Evolutionary conservation across 768 basidiomycete species (phyloP), one percentile per base, ranked within the genome.

Genomic region (Auriculariales sp.): DNA sequence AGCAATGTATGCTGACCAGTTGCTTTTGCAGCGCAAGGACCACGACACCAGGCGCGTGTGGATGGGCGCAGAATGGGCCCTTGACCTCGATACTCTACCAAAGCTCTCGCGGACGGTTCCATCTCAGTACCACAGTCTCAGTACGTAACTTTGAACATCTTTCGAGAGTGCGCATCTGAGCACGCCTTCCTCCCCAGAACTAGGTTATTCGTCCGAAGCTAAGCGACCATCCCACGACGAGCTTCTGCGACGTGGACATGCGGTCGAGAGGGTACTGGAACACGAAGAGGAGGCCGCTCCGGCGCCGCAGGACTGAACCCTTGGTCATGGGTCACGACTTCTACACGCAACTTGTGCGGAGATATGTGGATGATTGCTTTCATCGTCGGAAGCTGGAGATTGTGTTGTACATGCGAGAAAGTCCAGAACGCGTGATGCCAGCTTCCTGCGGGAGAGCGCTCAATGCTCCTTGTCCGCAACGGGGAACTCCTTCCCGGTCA

Each of bases 1-100:
- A 42, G 12, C 27, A 22, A 27, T 47, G 36, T n/a, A 42, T 48
- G 14, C 53, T 49, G 36, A 28, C 29, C 27, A 25, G 0, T 32
- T 14, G 15, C 3, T 19, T 29, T n/a, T n/a, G n/a, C n/a, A 44
- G 22, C 30, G 7, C 53, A 85, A 80, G 50, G 85, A 87, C 58
- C 84, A 88, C 55, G 77, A 81, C 56, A 52, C 64, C n/a, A 76
- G 85, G 3, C 69, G 64, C 22, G 78, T 83, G 1, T 88, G 84
- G 85, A 72, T 88, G 14, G 84, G 85, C 0, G 74, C 79, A 28
- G 61, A 84, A 2, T 81, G 70, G 63, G 79, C 81, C 1, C 69
- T 87, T 19, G 78, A 86, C 57, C 70, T 84, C 5, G 67, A 72
- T 9, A 61, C 54, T 5, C 69, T 88, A 17, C 76, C 78, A 0